Evolutionary conservation across 2,329 filamentous ascomycete genomes (phyloP).

Genomic region (Beauveria scarabaeidicola): DNA sequence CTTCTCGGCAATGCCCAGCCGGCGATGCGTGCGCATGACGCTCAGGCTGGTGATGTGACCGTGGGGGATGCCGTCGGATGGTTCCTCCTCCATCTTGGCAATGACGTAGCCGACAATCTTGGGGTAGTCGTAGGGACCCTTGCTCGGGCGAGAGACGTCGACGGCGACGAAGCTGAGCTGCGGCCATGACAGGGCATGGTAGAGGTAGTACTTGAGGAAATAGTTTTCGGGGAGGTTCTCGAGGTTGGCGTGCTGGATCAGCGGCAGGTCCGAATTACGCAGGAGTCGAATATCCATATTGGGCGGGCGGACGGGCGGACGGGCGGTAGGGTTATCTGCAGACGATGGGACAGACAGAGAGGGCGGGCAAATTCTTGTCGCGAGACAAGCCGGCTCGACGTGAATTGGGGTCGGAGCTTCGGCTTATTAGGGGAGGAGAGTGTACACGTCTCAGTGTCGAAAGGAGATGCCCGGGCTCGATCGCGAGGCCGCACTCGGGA

Average conservation of each 20-base stretch:
- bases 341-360: neutral
- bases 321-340: neutral
- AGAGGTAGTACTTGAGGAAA: conserved; percentile 99
- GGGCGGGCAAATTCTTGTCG: neutral
- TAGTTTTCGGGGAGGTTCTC: conserved; percentile 99
- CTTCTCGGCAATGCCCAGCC: conserved; percentile 90
- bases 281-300: conserved; percentile 87
- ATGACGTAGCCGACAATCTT: conserved; percentile 99
- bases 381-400: neutral
- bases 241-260: conserved; percentile 96
- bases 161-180: conserved; percentile 95
- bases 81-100: conserved; percentile 99
- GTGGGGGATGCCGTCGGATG: conserved; percentile 79
- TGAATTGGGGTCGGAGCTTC: neutral
- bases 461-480: neutral
- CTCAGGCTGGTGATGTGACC: conserved; percentile 93
- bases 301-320: conserved; percentile 12
- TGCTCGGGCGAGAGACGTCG: conserved; percentile 72
- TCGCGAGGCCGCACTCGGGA: neutral
- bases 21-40: conserved; percentile 91
- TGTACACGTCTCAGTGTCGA: too few relatives aligned
- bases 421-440: neutral
- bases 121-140: conserved; percentile 77
- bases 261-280: conserved; percentile 71
- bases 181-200: conserved; percentile 96